Evolutionary conservation across 129 eudicot species (phyloP), one percentile per base, ranked within the genome.

Genomic region (Saposhnikovia divaricata): DNA sequence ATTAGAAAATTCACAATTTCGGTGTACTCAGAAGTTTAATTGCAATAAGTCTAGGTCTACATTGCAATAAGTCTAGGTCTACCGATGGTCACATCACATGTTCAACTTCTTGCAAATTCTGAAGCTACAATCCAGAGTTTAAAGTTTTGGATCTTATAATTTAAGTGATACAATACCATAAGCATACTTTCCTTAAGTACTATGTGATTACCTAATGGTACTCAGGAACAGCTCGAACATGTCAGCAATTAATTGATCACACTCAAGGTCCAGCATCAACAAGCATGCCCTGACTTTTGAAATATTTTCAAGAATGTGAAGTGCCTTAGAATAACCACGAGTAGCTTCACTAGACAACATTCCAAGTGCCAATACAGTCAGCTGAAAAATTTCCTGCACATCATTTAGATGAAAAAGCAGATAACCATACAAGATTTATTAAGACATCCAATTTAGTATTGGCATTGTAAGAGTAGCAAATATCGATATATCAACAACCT

Each of bases 211-310:
- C 98, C 96, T 82, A 27, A 86, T 85, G 78, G 74, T 71, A 57
- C 76, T 84, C 47, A 89, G 78, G 83, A 93, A 87, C 25, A 81
- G 86, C 75, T 88, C 81, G 80, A 93, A 93, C 88, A 93, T 93
- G 75, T 91, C 86, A 75, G 81, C 82, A n/a, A 93, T 78, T 83
- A 87, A 82, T 14, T 57, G 93, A 80, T 89, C 90, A 80, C 87
- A 83, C 76, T 82, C 98, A 13, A 90, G 82, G 81, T 93, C 98
- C 81, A 89, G 79, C 89, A 93, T 84, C 88, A 93, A 66, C 72
- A 90, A 44, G 85, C 85, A 89, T 9, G 88, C 85, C 75, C 87
- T 87, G 68, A 90, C 89, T 80, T 85, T 80, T 48, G 96, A 87
- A 76, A 81, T 75, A 71, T 78, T 86, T 38, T 82, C 79, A 19